Percentiles rank a stretch among this genome's conserved stretches.
phyloP scores from a whole-genome alignment of 768 basidiomycete species.

The Candolleomyces aberdarensis region DNA sequence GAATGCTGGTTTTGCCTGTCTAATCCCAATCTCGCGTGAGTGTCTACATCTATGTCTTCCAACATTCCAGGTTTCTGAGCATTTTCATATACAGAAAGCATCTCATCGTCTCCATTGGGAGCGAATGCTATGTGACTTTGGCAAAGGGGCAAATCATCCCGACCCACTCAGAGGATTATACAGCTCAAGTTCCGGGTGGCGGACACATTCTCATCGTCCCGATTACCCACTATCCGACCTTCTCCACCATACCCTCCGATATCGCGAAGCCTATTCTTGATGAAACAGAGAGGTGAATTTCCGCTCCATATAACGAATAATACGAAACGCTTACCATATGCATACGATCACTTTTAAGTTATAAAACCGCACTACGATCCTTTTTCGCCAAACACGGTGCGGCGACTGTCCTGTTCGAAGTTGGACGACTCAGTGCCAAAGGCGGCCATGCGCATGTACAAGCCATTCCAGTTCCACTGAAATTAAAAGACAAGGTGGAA shows the following conservation, averaged over 20 bases:
- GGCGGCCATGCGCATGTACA: constrained; percentile 97
- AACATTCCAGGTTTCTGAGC: neutral
- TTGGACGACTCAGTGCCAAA: constrained; percentile 76
- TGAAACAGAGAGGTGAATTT: constrained; percentile 71
- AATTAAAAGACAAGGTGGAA: constrained; percentile 61
- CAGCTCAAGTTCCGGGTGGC: constrained; percentile 78
- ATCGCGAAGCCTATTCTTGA: constrained; percentile 69
- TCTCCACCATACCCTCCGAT: constrained; percentile 76
- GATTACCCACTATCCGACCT: constrained; percentile 91
- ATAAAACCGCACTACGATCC: constrained; percentile 70
- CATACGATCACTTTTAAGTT: constrained; percentile 37
- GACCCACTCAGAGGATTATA: constrained; percentile 56
- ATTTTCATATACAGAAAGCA: constrained; percentile 63
- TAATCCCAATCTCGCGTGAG: constrained; percentile 86
- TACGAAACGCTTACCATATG: neutral
- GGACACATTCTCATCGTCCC: constrained; percentile 94
- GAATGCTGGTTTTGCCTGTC: constrained; percentile 99
- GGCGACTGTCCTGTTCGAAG: constrained; percentile 80
- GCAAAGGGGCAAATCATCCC: constrained; percentile 94
- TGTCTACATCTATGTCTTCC: constrained; percentile 12
- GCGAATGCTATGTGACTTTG: constrained; percentile 92
- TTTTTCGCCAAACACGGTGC: constrained; percentile 71
- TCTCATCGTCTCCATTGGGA: constrained; percentile 90
- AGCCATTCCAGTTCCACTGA: constrained; percentile 71
- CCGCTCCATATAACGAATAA: neutral